Conservation (phyloP, 768 basidiomycete species). For the Phylloporus arenicola region DNA sequence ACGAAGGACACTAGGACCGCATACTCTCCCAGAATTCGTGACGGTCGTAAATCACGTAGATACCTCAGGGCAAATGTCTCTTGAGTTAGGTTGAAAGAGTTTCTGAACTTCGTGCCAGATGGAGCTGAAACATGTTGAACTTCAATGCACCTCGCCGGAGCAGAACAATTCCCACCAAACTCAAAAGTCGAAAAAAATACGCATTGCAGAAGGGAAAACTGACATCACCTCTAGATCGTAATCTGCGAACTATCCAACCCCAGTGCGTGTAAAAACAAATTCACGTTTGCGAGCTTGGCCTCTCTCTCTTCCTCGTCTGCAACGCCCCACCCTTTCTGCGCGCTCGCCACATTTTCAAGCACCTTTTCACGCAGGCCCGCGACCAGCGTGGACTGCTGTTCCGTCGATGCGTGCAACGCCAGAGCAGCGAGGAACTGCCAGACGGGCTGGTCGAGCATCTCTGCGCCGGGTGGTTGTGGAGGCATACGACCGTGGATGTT, state of each 20-base stretch:
- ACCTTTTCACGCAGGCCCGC: constrained; percentile 87
- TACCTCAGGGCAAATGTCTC: too few relatives aligned
- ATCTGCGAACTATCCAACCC: constrained; percentile 73
- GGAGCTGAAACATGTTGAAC: too few relatives aligned
- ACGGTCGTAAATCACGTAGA: too few relatives aligned
- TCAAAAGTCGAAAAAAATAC: neutral
- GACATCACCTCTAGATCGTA: constrained; percentile 32
- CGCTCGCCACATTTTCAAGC: constrained; percentile 79
- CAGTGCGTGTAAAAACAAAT: constrained; percentile 81
- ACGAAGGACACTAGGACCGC: too few relatives aligned
- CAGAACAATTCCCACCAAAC: too few relatives aligned
- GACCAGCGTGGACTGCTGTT: constrained; percentile 88
- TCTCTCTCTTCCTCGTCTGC: constrained; percentile 66
- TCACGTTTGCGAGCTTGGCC: constrained; percentile 86
- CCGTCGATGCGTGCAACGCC: constrained; percentile 75
- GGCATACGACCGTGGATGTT: constrained; percentile 47
- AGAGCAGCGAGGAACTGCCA: constrained; percentile 92
- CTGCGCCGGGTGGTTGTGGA: constrained; percentile 54
- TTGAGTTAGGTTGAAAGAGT: too few relatives aligned
- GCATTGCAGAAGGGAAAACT: neutral
- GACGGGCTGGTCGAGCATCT: constrained; percentile 81
- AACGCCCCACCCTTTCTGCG: constrained; percentile 64
- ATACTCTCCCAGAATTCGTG: too few relatives aligned
- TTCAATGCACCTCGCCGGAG: too few relatives aligned
- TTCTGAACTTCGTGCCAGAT: too few relatives aligned